Base-by-base conservation (phyloP, 768 basidiomycete genomes). In the Lentinula lateritia region DNA sequence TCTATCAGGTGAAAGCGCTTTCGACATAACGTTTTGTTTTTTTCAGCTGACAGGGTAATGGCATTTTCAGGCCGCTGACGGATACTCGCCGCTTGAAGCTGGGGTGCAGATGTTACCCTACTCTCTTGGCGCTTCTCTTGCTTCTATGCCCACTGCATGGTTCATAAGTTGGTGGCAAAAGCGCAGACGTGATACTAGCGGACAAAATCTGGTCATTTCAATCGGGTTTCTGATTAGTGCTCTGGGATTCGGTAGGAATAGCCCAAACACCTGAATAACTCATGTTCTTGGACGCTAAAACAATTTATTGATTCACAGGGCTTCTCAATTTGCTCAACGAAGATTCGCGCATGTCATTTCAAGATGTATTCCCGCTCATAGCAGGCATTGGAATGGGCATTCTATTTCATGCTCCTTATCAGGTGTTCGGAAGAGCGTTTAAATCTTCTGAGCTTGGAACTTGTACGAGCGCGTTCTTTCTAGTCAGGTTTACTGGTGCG, bases 111-210 rank as follows among this genome's bases (percentile, higher is more conserved):
- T 92, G 73, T 78, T 94, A 60, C 90, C 92, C 10, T 93, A 92
- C 75, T 90, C 92, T 53, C 83, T 93, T 56, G 92, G 91, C 55
- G 89, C 92, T 38, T 92, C 92, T 23, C 70, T 93, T 61, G 88
- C 92, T 46, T 93, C 92, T 10, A 86, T 94, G 78, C 90, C 92
- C 23, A 88, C 83, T 41, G 90, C 92, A n/a, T 90, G 89, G 89
- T 80, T 89, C 66, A 89, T 93, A 66, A 84, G 80, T 52, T 84
- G 82, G 64, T 83, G 80, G 78, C 87, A 90, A 72, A 75, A 71
- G 64, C 78, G 75, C 61, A 83, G 77, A 15, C 71, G 75, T 18
- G 79, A 86, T 66, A 88, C 84, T 15, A 78, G 76, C 50, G 87
- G 84, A 53, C 88, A 89, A 71, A 89, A 88, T 70, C 75, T 79